A percentile compares a stretch with the other conserved stretches of the same genome.
Evolutionary conservation across 2,329 filamentous ascomycete species (phyloP).

Genomic region (Triangularia setosa): DNA sequence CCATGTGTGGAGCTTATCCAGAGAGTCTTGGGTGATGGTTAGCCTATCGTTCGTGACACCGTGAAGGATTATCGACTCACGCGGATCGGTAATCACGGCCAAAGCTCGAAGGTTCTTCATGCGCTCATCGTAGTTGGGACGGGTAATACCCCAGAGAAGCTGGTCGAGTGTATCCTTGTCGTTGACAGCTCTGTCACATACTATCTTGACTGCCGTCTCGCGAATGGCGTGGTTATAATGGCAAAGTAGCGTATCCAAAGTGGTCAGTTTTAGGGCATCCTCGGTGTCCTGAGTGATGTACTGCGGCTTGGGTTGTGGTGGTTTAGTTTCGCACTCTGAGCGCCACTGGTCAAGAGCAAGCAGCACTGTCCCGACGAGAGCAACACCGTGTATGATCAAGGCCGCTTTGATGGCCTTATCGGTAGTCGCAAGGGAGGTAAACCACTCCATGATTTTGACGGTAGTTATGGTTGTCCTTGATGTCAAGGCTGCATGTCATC

Average conservation of each 20-base stretch:
- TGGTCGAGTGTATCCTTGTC: constrained; percentile 48
- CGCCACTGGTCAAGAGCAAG: constrained; percentile 57
- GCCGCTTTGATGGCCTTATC: constrained; percentile 52
- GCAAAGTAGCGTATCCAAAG: constrained; percentile 62
- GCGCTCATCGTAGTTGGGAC: constrained; percentile 55
- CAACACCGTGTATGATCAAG: constrained; percentile 55
- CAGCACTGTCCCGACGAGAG: constrained; percentile 55
- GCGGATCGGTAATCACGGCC: constrained; percentile 49
- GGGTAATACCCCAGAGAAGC: constrained; percentile 56
- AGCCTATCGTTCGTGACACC: constrained; percentile 22
- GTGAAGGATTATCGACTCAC: constrained; percentile 29
- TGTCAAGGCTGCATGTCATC: background rate
- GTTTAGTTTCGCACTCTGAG: constrained; percentile 63
- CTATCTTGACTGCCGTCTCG: constrained; percentile 60
- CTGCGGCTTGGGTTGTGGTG: constrained; percentile 60
- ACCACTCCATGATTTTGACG: constrained; percentile 38
- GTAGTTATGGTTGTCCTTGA: background rate
- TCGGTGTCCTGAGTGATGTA: constrained; percentile 75
- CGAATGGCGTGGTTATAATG: constrained; percentile 71
- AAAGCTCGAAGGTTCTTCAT: constrained; percentile 55
- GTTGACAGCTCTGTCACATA: constrained; percentile 56
- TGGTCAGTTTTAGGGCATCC: constrained; percentile 63
- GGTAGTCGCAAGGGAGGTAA: constrained; percentile 40
- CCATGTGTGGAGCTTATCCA: constrained; percentile 47
- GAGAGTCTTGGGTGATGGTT: constrained; percentile 33